Base-by-base conservation (phyloP, 2,329 filamentous ascomycete genomes). In the Tympanopsis confertula region DNA sequence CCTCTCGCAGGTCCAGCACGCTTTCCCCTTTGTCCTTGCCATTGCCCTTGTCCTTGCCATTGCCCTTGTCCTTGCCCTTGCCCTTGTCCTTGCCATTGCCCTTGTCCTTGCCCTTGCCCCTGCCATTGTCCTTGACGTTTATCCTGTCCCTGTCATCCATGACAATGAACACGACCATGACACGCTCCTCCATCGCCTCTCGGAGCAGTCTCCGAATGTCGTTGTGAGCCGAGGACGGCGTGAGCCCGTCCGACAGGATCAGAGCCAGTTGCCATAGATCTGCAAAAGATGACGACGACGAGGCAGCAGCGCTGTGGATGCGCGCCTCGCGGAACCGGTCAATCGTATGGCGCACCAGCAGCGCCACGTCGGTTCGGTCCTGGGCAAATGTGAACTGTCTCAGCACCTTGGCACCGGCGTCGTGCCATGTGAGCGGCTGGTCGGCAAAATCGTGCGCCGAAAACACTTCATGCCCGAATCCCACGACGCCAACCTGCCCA, bases 121-220 rank as follows among this genome's bases (percentile, higher is more conserved):
- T 38, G 13, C 19, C 38, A 12, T 37, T 41, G 35, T 41, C 41
- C 3, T 41, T 38, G n/a, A n/a, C n/a, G 18, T 41, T 44, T 38
- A 36, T 29, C 43, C 41, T 5, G 37, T 49, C 43, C 3, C 54
- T 53, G 33, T 75, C 68, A 63, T 98, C 91, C 53, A 98, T 86
- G 50, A 98, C 83, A 49, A 98, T 86, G 57, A 98, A 98, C 4
- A 98, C 89, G 44, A 96, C 79, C 86, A 98, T 95, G 54, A 98
- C 93, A 13, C 87, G 71, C 61, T 95, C 86, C 57, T 95, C 88
- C 52, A 87, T 78, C 1, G 91, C 89, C 58, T 89, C 82, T 10
- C 91, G 72, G 7, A 98, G 77, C 18, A 96, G 69, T 4, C 86
- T 69, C n/a, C 84, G 74, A 47, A 98, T 88, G 4, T 75, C 70